These are phyloP conservation scores for Boletus sp. DNA, from an alignment of 768 basidiomycete genomes.

Conservation along the genomic window DNA sequence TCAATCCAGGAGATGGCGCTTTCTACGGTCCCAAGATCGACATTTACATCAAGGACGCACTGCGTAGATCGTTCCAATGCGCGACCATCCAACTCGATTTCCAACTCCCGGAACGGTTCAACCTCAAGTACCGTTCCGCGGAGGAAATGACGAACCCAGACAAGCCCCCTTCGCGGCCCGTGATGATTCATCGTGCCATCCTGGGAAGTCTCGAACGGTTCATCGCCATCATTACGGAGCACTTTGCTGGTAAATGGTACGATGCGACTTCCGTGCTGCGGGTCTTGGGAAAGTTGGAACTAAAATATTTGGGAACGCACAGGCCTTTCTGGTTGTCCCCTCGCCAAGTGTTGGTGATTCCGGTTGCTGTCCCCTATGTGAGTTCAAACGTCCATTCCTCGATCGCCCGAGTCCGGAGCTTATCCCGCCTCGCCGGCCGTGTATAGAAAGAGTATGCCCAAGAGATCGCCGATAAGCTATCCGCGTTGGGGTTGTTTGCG, in stretches of 20 bases:
- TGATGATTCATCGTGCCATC: slow-evolving; percentile 98
- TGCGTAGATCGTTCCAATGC: slow-evolving; percentile 93
- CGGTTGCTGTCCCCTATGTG: slow-evolving; percentile 87
- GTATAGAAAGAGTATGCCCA: slow-evolving; percentile 85
- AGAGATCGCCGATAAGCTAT: slow-evolving; percentile 69
- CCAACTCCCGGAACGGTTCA: slow-evolving; percentile 95
- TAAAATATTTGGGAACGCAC: background rate
- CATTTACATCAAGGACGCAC: slow-evolving; percentile 91
- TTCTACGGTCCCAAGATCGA: slow-evolving; percentile 99
- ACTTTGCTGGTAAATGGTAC: slow-evolving; percentile 96
- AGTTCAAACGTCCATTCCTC: slow-evolving; percentile 33
- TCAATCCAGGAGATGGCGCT: slow-evolving; percentile 96
- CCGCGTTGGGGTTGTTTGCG: slow-evolving; percentile 71
- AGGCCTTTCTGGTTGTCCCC: slow-evolving; percentile 99
- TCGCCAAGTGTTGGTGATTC: slow-evolving; percentile 93
- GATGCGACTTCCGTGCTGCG: slow-evolving; percentile 16
- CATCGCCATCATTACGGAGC: slow-evolving; percentile 95
- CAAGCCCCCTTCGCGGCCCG: slow-evolving; percentile 69
- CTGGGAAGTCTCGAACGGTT: slow-evolving; percentile 93
- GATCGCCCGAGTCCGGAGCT: background rate
- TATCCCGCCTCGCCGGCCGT: slow-evolving; percentile 1
- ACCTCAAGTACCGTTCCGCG: slow-evolving; percentile 84
- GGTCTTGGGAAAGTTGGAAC: background rate
- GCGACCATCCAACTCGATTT: slow-evolving; percentile 99
- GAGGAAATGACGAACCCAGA: slow-evolving; percentile 54